A percentile compares a stretch with the other conserved stretches of the same genome.
These are phyloP conservation scores for Aquilaria sinensis DNA, from an alignment of 345 rosid genomes.

Conservation along the genomic window DNA sequence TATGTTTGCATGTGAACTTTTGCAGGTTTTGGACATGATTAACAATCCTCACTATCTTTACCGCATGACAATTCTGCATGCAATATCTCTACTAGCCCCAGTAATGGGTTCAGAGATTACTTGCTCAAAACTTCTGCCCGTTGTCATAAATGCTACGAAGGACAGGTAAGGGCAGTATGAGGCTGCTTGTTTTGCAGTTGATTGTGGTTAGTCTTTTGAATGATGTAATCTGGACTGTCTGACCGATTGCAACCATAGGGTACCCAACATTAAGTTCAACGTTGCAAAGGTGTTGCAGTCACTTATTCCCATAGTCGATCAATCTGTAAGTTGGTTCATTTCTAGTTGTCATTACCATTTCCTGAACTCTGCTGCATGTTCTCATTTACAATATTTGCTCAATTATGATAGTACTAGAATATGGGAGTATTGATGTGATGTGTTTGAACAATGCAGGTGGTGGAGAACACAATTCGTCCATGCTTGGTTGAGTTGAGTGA, in stretches of 20 bases:
- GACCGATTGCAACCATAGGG: constrained; percentile 36
- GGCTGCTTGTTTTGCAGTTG: not conserved
- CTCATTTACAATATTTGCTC: no score
- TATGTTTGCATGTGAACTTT: not conserved
- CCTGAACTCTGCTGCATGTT: not conserved
- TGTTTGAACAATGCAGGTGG: constrained; percentile 39
- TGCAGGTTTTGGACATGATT: constrained; percentile 81
- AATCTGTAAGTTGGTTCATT: constrained; percentile 49
- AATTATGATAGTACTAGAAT: not conserved
- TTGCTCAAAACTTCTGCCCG: constrained; percentile 77
- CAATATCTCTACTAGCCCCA: constrained; percentile 83
- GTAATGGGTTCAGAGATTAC: constrained; percentile 88
- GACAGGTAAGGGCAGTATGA: constrained; percentile 48
- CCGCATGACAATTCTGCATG: constrained; percentile 81
- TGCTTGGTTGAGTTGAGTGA: constrained; percentile 63
- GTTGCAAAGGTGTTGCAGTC: constrained; percentile 96
- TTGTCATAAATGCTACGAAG: constrained; percentile 69
- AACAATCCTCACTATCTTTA: constrained; percentile 84
- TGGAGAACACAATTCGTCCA: constrained; percentile 60
- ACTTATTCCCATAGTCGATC: constrained; percentile 74
- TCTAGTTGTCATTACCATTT: not conserved
- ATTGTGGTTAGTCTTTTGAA: not conserved
- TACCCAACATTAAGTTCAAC: constrained; percentile 94
- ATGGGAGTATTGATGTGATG: not conserved
- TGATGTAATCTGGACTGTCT: not conserved